phyloP scores from a whole-genome alignment of 1,284 basidiomycete genomes.

The Microbotryum saponariae region DNA sequence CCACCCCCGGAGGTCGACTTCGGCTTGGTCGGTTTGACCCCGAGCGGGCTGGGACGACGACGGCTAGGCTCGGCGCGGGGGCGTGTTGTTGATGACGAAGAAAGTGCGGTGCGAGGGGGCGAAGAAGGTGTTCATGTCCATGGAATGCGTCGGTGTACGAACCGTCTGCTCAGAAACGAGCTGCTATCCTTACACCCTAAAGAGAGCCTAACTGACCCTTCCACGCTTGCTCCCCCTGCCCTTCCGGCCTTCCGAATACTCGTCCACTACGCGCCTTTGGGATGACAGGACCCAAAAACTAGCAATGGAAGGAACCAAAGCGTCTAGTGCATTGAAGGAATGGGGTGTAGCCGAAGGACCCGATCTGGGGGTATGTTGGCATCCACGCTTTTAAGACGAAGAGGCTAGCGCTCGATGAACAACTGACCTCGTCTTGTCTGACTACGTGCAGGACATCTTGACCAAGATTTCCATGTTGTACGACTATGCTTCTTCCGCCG shows the following conservation, averaged over 20 bases:
- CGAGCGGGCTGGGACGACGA: too few relatives aligned
- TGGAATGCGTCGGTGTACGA: not conserved
- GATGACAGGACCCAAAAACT: constrained; percentile 21
- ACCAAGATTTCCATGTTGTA: constrained; percentile 34
- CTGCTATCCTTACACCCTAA: not conserved
- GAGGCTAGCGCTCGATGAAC: not conserved
- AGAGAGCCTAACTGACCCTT: not conserved
- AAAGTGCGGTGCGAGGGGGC: too few relatives aligned
- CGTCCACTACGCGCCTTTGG: too few relatives aligned
- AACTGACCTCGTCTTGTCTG: not conserved
- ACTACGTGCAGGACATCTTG: constrained; percentile 30
- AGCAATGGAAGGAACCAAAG: constrained; percentile 29
- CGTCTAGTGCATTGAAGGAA: constrained; percentile 32
- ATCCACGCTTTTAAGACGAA: too few relatives aligned
- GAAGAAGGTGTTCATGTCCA: too few relatives aligned
- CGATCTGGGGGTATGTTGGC: constrained; percentile 32
- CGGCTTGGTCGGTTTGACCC: too few relatives aligned
- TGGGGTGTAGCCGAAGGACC: constrained; percentile 37
- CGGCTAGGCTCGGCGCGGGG: too few relatives aligned
- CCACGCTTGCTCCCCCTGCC: not conserved
- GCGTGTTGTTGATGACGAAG: too few relatives aligned
- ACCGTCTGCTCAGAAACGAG: not conserved
- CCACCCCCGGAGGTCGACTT: too few relatives aligned
- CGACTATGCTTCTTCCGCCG: constrained; percentile 34
- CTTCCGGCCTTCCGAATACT: not conserved